Base-by-base conservation (phyloP, 164 flowering plant genomes). In the Dillenia suffruticosa region DNA sequence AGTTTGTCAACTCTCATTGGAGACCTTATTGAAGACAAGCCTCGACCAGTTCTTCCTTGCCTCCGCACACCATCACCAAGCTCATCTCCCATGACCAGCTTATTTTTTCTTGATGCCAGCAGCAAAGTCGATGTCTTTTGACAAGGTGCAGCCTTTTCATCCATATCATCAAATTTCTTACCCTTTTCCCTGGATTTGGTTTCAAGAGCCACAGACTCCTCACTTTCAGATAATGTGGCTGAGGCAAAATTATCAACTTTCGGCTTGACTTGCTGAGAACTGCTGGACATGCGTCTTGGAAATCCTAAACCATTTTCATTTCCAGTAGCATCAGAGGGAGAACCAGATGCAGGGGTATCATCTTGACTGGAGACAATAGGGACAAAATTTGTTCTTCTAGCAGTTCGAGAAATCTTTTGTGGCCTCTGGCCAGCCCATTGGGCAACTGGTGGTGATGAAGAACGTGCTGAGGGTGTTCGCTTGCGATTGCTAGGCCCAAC, bases 371-470 rank as follows among this genome's bases (percentile, higher is more conserved):
- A 68, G 74, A 81, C 75, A 68, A 72, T 75, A 19, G 96, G 91
- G 61, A 75, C 66, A 44, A 85, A 69, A 74, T 80, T 88, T 56
- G 90, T 80, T 69, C 90, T 75, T 75, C 95, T 89, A 40, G 90
- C 93, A 64, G 83, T 68, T 13, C 95, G 91, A 46, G 87, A 80
- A 56, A 72, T 86, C 72, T 92, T 92, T 65, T 84, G 95, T 49
- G 89, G 87, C 68, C 96, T 84, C 70, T 85, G 96, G n/a, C 88
- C 77, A 49, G 79, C 86, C 95, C 93, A 88, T 14, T 85, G 80
- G 45, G 83, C 74, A 53, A 86, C 91, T 67, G 96, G 91, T 44
- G 97, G 94, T 58, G 98, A 84, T 57, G 92, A 79, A 56, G 96
- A 83, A 45, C 81, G 79, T 43, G 81, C 60, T 64, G 92, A 78